A percentile compares a stretch with the other conserved stretches of the same genome.
phyloP scores from a whole-genome alignment of 768 basidiomycete genomes.

The Mycena crocata region DNA sequence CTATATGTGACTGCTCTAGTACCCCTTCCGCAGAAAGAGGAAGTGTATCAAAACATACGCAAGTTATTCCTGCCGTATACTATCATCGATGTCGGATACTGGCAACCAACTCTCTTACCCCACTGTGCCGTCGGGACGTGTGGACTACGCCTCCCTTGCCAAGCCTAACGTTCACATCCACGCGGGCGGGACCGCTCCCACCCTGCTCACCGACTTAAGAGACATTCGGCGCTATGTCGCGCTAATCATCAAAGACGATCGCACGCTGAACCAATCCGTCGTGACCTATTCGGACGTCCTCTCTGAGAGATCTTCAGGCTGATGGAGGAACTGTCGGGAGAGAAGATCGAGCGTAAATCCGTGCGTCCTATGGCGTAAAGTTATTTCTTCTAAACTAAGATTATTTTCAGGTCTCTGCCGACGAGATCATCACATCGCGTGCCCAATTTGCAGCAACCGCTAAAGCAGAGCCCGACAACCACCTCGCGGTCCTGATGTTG shows the following conservation, averaged over 20 bases:
- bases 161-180: slow-evolving; percentile 25
- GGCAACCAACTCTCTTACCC: slow-evolving; percentile 40
- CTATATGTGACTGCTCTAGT: no score
- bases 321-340: slow-evolving; percentile 38
- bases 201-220: slow-evolving; percentile 36
- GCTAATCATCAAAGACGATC: slow-evolving; percentile 43
- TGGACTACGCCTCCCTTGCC: slow-evolving; percentile 22
- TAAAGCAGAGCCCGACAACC: no score
- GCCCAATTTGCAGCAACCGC: no score
- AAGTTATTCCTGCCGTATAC: slow-evolving; percentile 41
- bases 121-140: slow-evolving; percentile 24
- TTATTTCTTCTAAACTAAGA: no score
- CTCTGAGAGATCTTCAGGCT: slow-evolving; percentile 39
- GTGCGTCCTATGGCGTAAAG: neutral
- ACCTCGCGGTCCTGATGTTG: no score
- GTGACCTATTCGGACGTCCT: slow-evolving; percentile 42
- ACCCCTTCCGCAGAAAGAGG: slow-evolving; percentile 48
- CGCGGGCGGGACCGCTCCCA: slow-evolving; percentile 33
- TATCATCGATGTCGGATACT: slow-evolving; percentile 48
- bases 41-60: slow-evolving; percentile 39
- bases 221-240: slow-evolving; percentile 43
- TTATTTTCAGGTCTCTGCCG: no score
- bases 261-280: slow-evolving; percentile 46
- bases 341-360: slow-evolving; percentile 29
- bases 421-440: no score